A percentile compares a stretch with the other conserved stretches of the same genome.
Evolutionary conservation across 176 grass and related monocot genomes (phyloP).

Genomic region (Rhynchospora tenuis): DNA sequence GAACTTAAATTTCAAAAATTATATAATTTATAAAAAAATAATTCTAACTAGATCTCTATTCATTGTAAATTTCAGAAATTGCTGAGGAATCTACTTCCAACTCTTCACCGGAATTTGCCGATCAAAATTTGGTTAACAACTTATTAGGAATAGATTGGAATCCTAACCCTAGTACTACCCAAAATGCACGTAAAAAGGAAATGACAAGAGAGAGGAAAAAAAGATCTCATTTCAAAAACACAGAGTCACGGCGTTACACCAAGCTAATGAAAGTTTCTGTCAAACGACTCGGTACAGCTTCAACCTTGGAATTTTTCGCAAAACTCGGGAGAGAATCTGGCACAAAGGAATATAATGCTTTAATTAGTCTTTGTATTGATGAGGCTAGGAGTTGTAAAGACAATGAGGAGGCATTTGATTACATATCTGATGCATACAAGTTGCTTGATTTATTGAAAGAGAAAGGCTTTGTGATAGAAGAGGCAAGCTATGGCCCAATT

Average conservation of each 20-base stretch:
- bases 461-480: conserved; percentile 55
- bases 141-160: conserved; percentile 23
- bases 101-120: background rate
- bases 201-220: conserved; percentile 60
- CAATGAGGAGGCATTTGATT: conserved; percentile 46
- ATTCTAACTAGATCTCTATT: background rate
- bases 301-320: conserved; percentile 53
- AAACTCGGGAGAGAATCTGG: conserved; percentile 75
- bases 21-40: background rate
- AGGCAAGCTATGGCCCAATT: conserved; percentile 57
- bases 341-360: conserved; percentile 58
- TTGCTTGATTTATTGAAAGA: conserved; percentile 59
- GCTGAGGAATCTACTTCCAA: conserved; percentile 3
- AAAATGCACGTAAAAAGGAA: conserved; percentile 26
- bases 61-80: conserved; percentile 16
- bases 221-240: conserved; percentile 79
- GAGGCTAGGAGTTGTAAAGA: conserved; percentile 46
- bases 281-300: conserved; percentile 46
- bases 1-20: background rate
- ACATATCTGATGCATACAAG: conserved; percentile 44
- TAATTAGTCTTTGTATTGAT: conserved; percentile 50
- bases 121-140: conserved; percentile 10
- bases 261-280: conserved; percentile 65
- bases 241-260: conserved; percentile 41
- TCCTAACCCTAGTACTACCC: background rate